Percentiles rank a stretch among this genome's conserved stretches.
phyloP scores from a whole-genome alignment of 352 stramenopile species.

The Globisporangium canariense region DNA sequence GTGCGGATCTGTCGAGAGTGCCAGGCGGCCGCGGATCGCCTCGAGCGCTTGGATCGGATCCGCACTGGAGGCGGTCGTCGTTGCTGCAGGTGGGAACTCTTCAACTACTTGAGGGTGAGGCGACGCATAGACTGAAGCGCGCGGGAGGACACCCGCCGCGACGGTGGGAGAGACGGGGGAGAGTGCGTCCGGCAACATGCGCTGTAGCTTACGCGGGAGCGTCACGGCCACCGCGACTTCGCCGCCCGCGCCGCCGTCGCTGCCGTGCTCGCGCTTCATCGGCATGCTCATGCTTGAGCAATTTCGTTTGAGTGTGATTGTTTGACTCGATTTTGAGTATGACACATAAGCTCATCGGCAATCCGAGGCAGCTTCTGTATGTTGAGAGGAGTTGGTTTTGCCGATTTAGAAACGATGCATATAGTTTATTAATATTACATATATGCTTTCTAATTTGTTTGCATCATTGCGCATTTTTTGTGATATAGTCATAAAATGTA shows the following conservation, averaged over 20 bases:
- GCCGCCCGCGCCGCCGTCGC: not conserved
- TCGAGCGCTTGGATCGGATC: conserved; percentile 33
- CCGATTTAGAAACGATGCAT: too few relatives aligned
- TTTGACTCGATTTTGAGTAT: too few relatives aligned
- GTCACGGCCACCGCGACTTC: not conserved
- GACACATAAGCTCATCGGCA: too few relatives aligned
- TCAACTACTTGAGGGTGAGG: not conserved
- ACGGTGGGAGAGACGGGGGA: conserved; percentile 15
- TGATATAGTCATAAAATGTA: too few relatives aligned
- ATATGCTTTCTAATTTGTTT: too few relatives aligned
- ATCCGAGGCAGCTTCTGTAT: too few relatives aligned
- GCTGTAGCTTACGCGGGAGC: conserved; percentile 9
- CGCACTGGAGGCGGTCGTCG: not conserved
- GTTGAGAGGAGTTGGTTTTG: too few relatives aligned
- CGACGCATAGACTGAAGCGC: not conserved
- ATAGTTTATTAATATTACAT: too few relatives aligned
- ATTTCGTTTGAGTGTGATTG: not conserved
- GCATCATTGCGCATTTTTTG: too few relatives aligned
- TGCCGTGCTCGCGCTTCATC: conserved; percentile 7
- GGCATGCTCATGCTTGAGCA: conserved; percentile 4
- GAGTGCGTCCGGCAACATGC: not conserved
- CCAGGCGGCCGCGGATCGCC: conserved; percentile 35
- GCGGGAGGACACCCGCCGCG: conserved; percentile 15
- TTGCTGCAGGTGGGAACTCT: not conserved
- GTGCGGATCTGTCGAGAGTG: conserved; percentile 42